These are phyloP conservation scores for Tolypocladium tundrense DNA, from an alignment of 2,329 filamentous ascomycete genomes.

Conservation along the genomic window DNA sequence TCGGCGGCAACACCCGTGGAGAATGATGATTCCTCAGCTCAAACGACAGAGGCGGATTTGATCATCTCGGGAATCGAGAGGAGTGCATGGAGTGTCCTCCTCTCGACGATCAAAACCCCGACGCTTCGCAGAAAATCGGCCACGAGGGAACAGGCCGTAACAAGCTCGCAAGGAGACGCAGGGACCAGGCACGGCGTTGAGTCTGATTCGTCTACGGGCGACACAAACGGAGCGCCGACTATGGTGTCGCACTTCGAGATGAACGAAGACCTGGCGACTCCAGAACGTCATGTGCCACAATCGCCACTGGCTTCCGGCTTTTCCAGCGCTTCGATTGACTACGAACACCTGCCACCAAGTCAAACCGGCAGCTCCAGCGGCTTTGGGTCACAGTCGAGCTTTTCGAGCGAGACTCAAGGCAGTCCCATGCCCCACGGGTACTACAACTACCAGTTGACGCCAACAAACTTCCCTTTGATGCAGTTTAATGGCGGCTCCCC, in stretches of 20 bases:
- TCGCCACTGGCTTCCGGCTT: not conserved
- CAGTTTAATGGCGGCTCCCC: not conserved
- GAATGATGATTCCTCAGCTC: not conserved
- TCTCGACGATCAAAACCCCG: conserved; percentile 9
- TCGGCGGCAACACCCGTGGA: not conserved
- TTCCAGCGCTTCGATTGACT: not conserved
- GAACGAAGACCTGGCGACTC: not conserved
- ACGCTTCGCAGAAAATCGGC: not conserved
- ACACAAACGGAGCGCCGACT: not conserved
- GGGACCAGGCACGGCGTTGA: not conserved
- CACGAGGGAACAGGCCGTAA: not conserved
- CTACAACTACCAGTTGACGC: not conserved
- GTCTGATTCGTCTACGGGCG: not conserved
- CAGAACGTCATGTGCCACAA: not conserved
- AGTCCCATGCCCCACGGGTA: not conserved
- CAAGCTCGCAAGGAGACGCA: not conserved
- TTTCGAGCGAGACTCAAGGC: conserved; percentile 1
- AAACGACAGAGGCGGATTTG: not conserved
- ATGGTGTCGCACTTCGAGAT: conserved; percentile 1
- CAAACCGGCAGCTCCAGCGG: not conserved
- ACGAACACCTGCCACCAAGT: not conserved
- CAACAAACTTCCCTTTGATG: not conserved
- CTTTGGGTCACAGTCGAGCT: conserved; percentile 1
- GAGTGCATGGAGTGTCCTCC: conserved; percentile 13
- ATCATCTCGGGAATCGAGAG: conserved; percentile 3